phyloP scores from a whole-genome alignment of 495 filamentous ascomycete species.

The Sporormia fimetaria region DNA sequence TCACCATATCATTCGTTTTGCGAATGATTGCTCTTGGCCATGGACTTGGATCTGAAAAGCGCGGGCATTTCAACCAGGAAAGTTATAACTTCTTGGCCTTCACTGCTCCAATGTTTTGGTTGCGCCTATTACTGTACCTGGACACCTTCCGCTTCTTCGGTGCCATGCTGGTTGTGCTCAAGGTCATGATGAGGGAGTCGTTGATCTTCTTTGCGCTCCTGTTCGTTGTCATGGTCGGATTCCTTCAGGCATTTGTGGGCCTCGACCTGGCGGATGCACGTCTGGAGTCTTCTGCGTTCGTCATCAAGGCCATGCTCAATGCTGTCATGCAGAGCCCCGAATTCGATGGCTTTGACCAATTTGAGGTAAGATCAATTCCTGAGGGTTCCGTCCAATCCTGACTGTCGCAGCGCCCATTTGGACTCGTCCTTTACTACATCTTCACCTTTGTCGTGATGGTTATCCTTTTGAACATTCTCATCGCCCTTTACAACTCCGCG shows the following conservation, averaged over 20 bases:
- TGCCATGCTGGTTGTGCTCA: slow-evolving; percentile 90
- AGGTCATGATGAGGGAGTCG: slow-evolving; percentile 99
- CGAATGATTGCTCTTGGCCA: slow-evolving; percentile 68
- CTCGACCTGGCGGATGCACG: slow-evolving; percentile 72
- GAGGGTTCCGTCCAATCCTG: neutral
- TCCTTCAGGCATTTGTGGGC: slow-evolving; percentile 91
- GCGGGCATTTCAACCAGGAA: slow-evolving; percentile 61
- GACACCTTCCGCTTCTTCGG: slow-evolving; percentile 93
- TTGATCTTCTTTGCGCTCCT: slow-evolving; percentile 96
- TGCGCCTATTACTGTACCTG: slow-evolving; percentile 80
- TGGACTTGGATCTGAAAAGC: slow-evolving; percentile 37
- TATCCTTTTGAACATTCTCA: slow-evolving; percentile 81
- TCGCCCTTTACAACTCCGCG: slow-evolving; percentile 91
- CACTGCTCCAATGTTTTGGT: slow-evolving; percentile 93
- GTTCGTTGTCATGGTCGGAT: slow-evolving; percentile 72
- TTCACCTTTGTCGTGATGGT: slow-evolving; percentile 97
- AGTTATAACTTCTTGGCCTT: slow-evolving; percentile 91
- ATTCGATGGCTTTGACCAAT: slow-evolving; percentile 75
- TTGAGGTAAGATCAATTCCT: slow-evolving; percentile 33
- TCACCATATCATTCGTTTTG: slow-evolving; percentile 63
- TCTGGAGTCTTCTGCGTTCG: slow-evolving; percentile 51
- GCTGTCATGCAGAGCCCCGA: slow-evolving; percentile 82
- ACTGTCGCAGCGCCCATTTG: slow-evolving; percentile 24
- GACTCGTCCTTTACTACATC: slow-evolving; percentile 53
- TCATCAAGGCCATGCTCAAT: slow-evolving; percentile 83